Base-by-base conservation (phyloP, 768 basidiomycete species). In the Lactarius quietus region DNA sequence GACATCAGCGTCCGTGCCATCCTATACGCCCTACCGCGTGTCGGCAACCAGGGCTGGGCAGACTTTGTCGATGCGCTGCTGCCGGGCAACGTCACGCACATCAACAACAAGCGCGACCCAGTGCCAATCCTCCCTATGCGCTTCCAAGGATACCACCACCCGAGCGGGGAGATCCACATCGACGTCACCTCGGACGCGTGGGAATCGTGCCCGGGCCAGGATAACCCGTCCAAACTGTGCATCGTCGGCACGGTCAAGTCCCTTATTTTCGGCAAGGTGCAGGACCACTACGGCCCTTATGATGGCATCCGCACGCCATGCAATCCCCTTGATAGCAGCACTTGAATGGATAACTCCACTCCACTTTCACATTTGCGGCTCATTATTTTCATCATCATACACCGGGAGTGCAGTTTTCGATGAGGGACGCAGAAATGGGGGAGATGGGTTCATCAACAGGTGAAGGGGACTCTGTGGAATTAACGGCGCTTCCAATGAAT, bases 81-180 rank as follows among this genome's bases (percentile, higher is more conserved):
- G 12, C 26, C 41, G 2, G 45, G 70, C 7, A 69, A 72, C 52
- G 70, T 76, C 59, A 67, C 67, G 59, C 74, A 71, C 55, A 69
- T 77, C 63, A 75, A 73, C 66, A 72, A 74, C 72, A 81, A 84
- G 69, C 64, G 78, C 33, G 75, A 78, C 62, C 74, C 74, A 6
- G 68, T 88, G 51, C 86, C 87, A 28, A 86, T 83, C 64, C 77
- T 87, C 9, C 86, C 86, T 9, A 81, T 79, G 2, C 76, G 78
- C 23, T 76, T 74, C 63, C 70, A 86, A 65, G 83, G 82, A 57
- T 88, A 80, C 73, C 67, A 73, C 43, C 84, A 85, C 59, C 80
- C 81, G 1, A 73, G 78, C 38, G 84, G 84, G 23, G 85, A 86
- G 70, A 72, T 85, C 17, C 84, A 85, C 66, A 82, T 87, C 52